phyloP scores from a whole-genome alignment of 164 flowering plant genomes.

The Buxus sempervirens region DNA sequence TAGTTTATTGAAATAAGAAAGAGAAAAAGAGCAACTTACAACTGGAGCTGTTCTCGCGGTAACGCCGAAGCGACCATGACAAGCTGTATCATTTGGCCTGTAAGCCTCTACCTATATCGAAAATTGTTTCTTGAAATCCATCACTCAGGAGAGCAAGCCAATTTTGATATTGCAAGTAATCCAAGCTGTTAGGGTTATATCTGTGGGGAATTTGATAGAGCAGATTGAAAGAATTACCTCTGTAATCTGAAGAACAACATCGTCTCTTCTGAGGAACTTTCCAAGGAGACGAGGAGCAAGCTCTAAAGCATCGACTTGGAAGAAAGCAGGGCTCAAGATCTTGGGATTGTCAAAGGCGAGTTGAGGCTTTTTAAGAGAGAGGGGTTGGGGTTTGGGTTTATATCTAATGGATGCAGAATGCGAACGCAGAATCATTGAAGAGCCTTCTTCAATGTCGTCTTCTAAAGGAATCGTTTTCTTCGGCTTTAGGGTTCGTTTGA shows the following conservation, averaged over 20 bases:
- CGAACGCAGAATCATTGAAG: constrained; percentile 1
- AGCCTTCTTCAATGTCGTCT: not conserved
- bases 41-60: constrained; percentile 93
- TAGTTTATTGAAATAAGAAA: too few species aligned
- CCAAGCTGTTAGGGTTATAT: not conserved
- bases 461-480: not conserved
- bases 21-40: constrained; percentile 39
- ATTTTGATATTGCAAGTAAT: too few species aligned
- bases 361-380: constrained; percentile 6
- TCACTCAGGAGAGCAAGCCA: not conserved
- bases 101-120: constrained; percentile 91
- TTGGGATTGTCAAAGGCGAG: constrained; percentile 3
- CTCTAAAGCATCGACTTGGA: constrained; percentile 77
- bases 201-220: not conserved
- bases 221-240: constrained; percentile 44
- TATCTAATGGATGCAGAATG: constrained; percentile 5
- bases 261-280: constrained; percentile 75
- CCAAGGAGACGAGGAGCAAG: constrained; percentile 95
- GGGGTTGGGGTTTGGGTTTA: constrained; percentile 6
- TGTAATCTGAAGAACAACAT: constrained; percentile 88
- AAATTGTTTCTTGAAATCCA: not conserved
- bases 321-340: constrained; percentile 55
- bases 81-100: constrained; percentile 88
- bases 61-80: constrained; percentile 89
- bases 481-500: constrained; percentile 5